These are phyloP conservation scores for Solidago caesia DNA, from an alignment of 129 eudicot genomes.

Conservation along the genomic window DNA sequence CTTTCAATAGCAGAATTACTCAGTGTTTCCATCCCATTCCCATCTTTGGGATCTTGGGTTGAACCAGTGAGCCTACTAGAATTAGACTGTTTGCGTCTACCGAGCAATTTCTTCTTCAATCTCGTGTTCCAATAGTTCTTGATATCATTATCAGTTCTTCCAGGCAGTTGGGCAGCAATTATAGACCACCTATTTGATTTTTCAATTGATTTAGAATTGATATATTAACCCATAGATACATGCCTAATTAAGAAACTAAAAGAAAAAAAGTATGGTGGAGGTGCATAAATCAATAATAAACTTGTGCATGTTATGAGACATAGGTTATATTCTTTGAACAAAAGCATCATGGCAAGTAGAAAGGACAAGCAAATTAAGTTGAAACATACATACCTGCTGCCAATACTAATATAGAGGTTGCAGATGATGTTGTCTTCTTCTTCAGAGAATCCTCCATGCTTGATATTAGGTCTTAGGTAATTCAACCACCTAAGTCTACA, in stretches of 20 bases:
- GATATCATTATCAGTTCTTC: constrained; percentile 84
- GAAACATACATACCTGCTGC: constrained; percentile 59
- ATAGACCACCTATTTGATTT: constrained; percentile 67
- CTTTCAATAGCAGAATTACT: constrained; percentile 77
- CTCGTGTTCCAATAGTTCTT: constrained; percentile 90
- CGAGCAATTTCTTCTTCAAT: constrained; percentile 74
- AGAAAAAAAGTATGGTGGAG: background rate
- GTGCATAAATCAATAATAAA: constrained; percentile 19
- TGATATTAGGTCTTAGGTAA: constrained; percentile 77
- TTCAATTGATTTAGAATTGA: background rate
- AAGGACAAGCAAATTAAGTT: constrained; percentile 42
- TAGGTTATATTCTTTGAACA: constrained; percentile 37
- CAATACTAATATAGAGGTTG: constrained; percentile 90
- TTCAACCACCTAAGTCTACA: constrained; percentile 86
- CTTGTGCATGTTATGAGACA: constrained; percentile 20
- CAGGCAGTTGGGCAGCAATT: constrained; percentile 86
- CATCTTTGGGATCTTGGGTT: constrained; percentile 36
- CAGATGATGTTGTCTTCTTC: constrained; percentile 92
- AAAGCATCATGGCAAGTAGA: constrained; percentile 41
- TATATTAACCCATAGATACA: background rate
- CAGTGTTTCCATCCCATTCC: constrained; percentile 35
- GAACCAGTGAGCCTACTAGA: constrained; percentile 28
- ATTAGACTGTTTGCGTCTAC: constrained; percentile 51
- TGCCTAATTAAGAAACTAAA: background rate
- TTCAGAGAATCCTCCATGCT: constrained; percentile 91